Percentiles rank a stretch among this genome's conserved stretches.
Conservation (phyloP, 73 alveolate genomes). For the Breviolum minutum region DNA sequence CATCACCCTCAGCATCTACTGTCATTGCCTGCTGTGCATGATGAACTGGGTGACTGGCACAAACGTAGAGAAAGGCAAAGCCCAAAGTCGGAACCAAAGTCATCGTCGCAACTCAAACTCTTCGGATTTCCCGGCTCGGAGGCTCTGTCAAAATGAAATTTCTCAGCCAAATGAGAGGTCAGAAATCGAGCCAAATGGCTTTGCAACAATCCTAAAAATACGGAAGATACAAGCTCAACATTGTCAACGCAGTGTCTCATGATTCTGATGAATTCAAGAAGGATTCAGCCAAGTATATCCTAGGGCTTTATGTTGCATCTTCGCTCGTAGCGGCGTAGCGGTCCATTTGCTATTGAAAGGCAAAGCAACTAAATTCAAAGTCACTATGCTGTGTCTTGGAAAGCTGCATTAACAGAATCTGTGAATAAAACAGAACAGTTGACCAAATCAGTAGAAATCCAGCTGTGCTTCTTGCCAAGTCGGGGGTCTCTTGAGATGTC, state of each 20-base stretch:
- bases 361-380: too few relatives aligned
- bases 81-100: not conserved
- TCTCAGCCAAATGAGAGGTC: not conserved
- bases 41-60: not conserved
- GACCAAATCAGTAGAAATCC: not conserved
- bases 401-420: too few relatives aligned
- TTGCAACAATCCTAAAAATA: not conserved
- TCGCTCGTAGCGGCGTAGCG: too few relatives aligned
- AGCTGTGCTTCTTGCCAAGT: too few relatives aligned
- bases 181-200: not conserved
- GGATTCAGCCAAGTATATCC: not conserved
- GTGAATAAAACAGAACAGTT: too few relatives aligned
- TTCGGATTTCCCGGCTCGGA: too few relatives aligned
- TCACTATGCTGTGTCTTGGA: too few relatives aligned
- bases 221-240: too few relatives aligned
- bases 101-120: too few relatives aligned
- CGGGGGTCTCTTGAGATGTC: too few relatives aligned
- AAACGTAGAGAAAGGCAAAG: not conserved
- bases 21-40: not conserved
- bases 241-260: too few relatives aligned
- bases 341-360: too few relatives aligned
- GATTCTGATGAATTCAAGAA: not conserved
- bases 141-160: not conserved
- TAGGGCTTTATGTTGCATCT: not conserved
- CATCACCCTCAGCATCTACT: conserved; percentile 6